Base-by-base conservation (phyloP, 371 early-diverging fungal species). In the Actinomortierella ambigua region DNA sequence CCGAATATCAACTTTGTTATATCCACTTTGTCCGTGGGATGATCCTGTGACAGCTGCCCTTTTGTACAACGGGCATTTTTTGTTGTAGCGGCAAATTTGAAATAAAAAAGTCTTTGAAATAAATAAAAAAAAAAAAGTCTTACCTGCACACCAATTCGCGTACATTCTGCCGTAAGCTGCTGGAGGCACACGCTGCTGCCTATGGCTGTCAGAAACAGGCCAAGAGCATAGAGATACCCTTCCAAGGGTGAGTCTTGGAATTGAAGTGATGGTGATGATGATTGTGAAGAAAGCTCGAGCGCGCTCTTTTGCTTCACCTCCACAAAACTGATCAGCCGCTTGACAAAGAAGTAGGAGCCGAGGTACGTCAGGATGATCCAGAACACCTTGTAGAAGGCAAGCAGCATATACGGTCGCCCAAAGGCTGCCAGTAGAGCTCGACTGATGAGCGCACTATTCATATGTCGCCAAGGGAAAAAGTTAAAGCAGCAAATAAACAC, bases 321-420 rank as follows among this genome's bases (percentile, higher is more conserved):
- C 2, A 77, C 65, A 65, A 63, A 82, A 22, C 29, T 42, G 26
- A 84, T 57, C 14, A 81, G 47, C 29, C 69, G 69, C 55, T 77
- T 78, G 52, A 86, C 73, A 28, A 87, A 57, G 39, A 67, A 71
- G 55, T 80, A 87, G 5, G 77, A 60, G 4, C 82, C 79, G 8
- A 84, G 62, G 71, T 85, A 87, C 8, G 83, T 84, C 41, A 86
- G 86, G 11, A 78, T 47, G 40, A 82, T 83, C 87, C 88, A 87
- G 14, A 79, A 64, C 1, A 85, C 40, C 64, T 85, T 84, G 83
- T 85, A 88, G 41, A 84, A 64, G 6, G 84, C 83, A 2, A 88
- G 67, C 46, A 79, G 44, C 17, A 77, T 28, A 57, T 82, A 88
- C 4, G 70, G 70, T 11, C 64, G 57, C 5, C 82, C 85, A 69